These are phyloP conservation scores for Parsonsia alboflavescens DNA, from an alignment of 257 asterid genomes.

Conservation along the genomic window DNA sequence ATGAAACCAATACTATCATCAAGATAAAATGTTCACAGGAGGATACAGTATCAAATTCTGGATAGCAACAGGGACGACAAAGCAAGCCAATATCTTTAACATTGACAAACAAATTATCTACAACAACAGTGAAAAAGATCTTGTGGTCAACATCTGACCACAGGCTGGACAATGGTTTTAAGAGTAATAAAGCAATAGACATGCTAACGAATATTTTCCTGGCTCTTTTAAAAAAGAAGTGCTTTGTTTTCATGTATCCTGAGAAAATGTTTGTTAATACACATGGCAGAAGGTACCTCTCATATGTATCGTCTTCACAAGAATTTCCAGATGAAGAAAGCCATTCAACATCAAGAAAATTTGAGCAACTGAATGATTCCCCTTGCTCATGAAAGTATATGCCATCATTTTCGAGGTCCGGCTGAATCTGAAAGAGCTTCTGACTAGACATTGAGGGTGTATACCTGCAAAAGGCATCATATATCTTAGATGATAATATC, in stretches of 20 bases:
- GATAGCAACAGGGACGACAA: background rate
- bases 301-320: slow-evolving; percentile 76
- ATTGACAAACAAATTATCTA: background rate
- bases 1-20: background rate
- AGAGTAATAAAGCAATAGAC: background rate
- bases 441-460: slow-evolving; percentile 54
- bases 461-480: slow-evolving; percentile 36
- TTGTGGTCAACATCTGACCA: too few species aligned
- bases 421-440: slow-evolving; percentile 48
- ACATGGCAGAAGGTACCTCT: slow-evolving; percentile 43
- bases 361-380: slow-evolving; percentile 56
- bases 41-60: background rate
- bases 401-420: slow-evolving; percentile 44
- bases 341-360: slow-evolving; percentile 73
- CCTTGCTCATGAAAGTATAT: slow-evolving; percentile 35
- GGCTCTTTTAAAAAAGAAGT: background rate
- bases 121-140: background rate
- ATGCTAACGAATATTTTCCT: background rate
- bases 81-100: background rate
- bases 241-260: background rate
- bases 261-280: background rate
- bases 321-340: slow-evolving; percentile 91
- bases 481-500: background rate
- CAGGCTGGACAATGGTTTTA: background rate
- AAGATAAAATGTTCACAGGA: background rate